A percentile compares a stretch with the other conserved stretches of the same genome.
phyloP scores from a whole-genome alignment of 2,329 filamentous ascomycete species.

The Pseudomassariella vexata region DNA sequence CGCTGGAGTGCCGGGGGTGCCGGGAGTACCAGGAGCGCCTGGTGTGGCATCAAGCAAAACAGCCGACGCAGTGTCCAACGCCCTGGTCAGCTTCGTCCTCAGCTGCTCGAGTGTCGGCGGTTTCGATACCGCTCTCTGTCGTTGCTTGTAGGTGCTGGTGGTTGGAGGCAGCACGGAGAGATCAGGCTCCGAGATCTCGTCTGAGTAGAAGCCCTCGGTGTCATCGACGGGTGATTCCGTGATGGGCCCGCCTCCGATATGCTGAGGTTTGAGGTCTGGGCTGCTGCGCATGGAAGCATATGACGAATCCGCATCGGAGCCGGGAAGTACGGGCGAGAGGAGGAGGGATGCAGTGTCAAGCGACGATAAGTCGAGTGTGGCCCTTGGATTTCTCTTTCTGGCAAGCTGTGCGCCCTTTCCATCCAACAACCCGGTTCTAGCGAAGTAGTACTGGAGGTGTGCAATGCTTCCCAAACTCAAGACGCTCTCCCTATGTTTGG shows the following conservation, averaged over 20 bases:
- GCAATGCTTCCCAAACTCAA: slow-evolving; percentile 95
- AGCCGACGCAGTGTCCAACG: slow-evolving; percentile 34
- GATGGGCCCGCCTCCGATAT: slow-evolving; percentile 29
- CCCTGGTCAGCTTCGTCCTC: slow-evolving; percentile 52
- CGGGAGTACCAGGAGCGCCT: too few species aligned
- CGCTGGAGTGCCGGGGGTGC: slow-evolving; percentile 8
- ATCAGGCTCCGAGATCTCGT: slow-evolving; percentile 60
- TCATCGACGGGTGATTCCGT: slow-evolving; percentile 43
- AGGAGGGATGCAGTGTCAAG: slow-evolving; percentile 39
- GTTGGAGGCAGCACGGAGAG: slow-evolving; percentile 90
- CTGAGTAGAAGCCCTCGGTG: slow-evolving; percentile 43
- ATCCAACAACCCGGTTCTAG: slow-evolving; percentile 85
- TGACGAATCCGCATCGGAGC: slow-evolving; percentile 50
- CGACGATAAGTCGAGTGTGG: slow-evolving; percentile 52
- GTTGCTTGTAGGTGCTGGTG: slow-evolving; percentile 88
- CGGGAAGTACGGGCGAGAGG: slow-evolving; percentile 29
- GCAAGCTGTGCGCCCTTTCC: slow-evolving; percentile 85
- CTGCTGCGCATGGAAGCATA: slow-evolving; percentile 56
- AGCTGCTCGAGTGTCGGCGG: slow-evolving; percentile 79
- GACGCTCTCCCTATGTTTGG: slow-evolving; percentile 85
- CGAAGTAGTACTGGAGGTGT: slow-evolving; percentile 97
- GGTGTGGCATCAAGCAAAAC: slow-evolving; percentile 64
- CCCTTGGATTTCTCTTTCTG: slow-evolving; percentile 59
- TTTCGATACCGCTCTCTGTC: slow-evolving; percentile 73
- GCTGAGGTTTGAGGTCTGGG: slow-evolving; percentile 43